Evolutionary conservation across 2,329 filamentous ascomycete genomes (phyloP).

Genomic region (Talaromyces sp.): DNA sequence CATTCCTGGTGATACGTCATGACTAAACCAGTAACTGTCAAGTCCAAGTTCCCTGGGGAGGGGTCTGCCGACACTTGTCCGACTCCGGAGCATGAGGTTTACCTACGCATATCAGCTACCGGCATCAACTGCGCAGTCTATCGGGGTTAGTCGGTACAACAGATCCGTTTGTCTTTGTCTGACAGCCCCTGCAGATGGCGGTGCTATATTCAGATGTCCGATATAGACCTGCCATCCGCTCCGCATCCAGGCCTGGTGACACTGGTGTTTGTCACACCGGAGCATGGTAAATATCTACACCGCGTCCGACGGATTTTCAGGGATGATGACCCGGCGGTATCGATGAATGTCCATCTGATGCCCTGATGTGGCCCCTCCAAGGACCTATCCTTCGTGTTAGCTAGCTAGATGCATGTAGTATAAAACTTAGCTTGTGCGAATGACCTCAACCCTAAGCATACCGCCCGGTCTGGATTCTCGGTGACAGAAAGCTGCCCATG

Average conservation of each 20-base stretch:
- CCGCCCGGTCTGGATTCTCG: not conserved
- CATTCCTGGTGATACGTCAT: too few species aligned
- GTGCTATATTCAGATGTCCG: not conserved
- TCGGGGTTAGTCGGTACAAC: not conserved
- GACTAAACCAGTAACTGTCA: not conserved
- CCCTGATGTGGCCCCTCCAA: not conserved
- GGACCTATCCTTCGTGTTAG: not conserved
- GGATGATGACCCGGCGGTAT: not conserved
- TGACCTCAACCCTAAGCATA: not conserved
- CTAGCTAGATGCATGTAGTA: not conserved
- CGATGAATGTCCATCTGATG: not conserved
- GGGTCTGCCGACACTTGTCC: not conserved
- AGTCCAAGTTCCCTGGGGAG: not conserved
- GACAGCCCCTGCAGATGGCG: not conserved
- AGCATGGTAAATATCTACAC: not conserved
- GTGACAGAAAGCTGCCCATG: not conserved
- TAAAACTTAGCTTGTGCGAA: not conserved
- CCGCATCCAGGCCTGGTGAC: not conserved
- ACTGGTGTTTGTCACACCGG: not conserved
- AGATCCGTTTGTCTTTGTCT: not conserved
- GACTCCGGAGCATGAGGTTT: not conserved
- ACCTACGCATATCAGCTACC: too few species aligned
- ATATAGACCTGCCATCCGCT: not conserved
- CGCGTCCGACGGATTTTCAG: not conserved
- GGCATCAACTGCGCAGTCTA: not conserved